Base-by-base conservation (phyloP, 2,329 filamentous ascomycete genomes). In the Trichoderma brevicompactum region DNA sequence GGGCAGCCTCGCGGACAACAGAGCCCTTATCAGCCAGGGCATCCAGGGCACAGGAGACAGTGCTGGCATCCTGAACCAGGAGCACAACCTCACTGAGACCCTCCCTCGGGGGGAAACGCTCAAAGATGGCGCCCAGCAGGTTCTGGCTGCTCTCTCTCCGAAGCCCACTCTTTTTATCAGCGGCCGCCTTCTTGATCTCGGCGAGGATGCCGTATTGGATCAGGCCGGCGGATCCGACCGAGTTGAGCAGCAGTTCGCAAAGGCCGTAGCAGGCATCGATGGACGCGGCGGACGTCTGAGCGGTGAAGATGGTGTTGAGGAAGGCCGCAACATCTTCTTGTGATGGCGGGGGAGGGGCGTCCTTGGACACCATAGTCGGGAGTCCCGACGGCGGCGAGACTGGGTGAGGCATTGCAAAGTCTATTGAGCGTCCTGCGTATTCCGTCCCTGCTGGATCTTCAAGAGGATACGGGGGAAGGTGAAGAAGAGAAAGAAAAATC, bases 141-240 rank as follows among this genome's bases (percentile, higher is more conserved):
- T 97, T 96, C 87, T 98, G 96, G 70, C 94, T 91, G 74, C 93
- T 92, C 81, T 99, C 95, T 72, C 94, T 87, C 72, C 87, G 87
- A 44, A 90, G 85, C 15, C 90, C 90, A 78, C 89, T 94, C 84
- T 99, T 99, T 88, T 98, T 99, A 81, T 98, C 93, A 72, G 84
- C 81, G 4, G 94, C 93, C 43, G 92, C 92, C 83, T 96, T 87
- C 75, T 83, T 85, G 68, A 87, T 69, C 75, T 86, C 83, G 72
- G 80, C 76, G 34, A 87, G 73, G 69, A 88, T 75, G 69, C 83
- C 83, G 73, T 87, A 87, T 55, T 80, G 72, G 43, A 78, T 72
- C 56, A 88, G 80, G 65, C 85, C 85, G 44, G 76, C 77, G 72
- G 81, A 82, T 69, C 85, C 85, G 67, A 85, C 80, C 44, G 81